Percentiles rank a stretch among this genome's conserved stretches.
phyloP scores from a whole-genome alignment of 805 yeast genomes.

The Myxozyma mucilagina region DNA sequence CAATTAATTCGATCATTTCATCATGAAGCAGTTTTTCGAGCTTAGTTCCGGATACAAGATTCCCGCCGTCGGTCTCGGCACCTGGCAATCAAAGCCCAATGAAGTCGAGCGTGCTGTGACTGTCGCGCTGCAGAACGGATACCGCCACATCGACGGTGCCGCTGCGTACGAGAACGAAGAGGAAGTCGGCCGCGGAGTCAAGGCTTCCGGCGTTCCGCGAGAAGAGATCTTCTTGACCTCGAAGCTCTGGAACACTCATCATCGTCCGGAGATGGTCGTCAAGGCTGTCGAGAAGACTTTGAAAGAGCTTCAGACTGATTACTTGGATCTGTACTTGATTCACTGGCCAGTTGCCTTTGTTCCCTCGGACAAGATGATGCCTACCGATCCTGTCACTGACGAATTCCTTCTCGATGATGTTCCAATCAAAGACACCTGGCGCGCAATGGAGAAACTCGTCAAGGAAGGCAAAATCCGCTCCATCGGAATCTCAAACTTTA shows the following conservation, averaged over 20 bases:
- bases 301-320: constrained; percentile 54
- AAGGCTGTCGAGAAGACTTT: constrained; percentile 56
- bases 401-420: constrained; percentile 46
- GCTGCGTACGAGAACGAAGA: constrained; percentile 65
- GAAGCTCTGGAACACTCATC: constrained; percentile 52
- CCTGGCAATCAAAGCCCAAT: constrained; percentile 55
- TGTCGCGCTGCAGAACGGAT: constrained; percentile 63
- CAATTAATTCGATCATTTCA: neutral
- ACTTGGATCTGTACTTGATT: constrained; percentile 64
- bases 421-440: constrained; percentile 63
- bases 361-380: constrained; percentile 45
- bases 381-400: constrained; percentile 44
- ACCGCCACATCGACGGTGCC: constrained; percentile 74
- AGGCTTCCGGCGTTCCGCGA: constrained; percentile 46
- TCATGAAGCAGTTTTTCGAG: constrained; percentile 37
- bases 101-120: constrained; percentile 54
- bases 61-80: constrained; percentile 71
- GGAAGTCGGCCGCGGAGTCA: constrained; percentile 59
- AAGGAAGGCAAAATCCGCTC: constrained; percentile 59
- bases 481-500: constrained; percentile 73
- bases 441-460: constrained; percentile 59
- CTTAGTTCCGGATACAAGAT: constrained; percentile 59
- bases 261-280: constrained; percentile 48
- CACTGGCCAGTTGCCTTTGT: constrained; percentile 61
- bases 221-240: constrained; percentile 64